These are phyloP conservation scores for Kockovaella imperatae DNA, from an alignment of 768 basidiomycete genomes.

Conservation along the genomic window DNA sequence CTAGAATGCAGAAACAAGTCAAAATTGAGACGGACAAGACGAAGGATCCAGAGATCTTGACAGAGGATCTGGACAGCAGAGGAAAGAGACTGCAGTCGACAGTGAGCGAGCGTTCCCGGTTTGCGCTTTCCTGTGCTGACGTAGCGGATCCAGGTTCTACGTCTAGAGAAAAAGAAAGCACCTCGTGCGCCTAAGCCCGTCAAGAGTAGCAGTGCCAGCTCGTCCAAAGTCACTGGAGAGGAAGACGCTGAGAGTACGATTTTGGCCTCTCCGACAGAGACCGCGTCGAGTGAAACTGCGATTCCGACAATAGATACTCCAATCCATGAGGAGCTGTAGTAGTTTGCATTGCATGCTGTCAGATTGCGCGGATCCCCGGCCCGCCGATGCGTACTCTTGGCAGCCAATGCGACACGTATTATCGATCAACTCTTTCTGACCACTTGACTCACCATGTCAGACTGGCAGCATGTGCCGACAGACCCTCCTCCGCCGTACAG, in stretches of 20 bases:
- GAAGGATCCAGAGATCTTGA: slow-evolving; percentile 70
- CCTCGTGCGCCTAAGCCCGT: slow-evolving; percentile 22
- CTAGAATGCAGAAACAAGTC: slow-evolving; percentile 75
- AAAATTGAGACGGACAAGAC: slow-evolving; percentile 58
- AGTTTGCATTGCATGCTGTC: neutral
- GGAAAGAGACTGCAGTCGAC: slow-evolving; percentile 72
- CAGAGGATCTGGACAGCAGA: slow-evolving; percentile 73
- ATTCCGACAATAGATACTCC: slow-evolving; percentile 4
- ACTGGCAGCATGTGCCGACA: too few relatives aligned
- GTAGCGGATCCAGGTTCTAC: slow-evolving; percentile 19
- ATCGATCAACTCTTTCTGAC: too few relatives aligned
- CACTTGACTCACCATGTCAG: too few relatives aligned
- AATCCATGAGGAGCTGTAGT: slow-evolving; percentile 21
- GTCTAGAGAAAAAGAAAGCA: slow-evolving; percentile 27
- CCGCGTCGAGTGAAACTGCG: slow-evolving; percentile 1
- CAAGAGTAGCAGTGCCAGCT: slow-evolving; percentile 10
- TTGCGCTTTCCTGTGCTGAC: neutral
- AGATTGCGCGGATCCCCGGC: too few relatives aligned
- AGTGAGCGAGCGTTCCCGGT: slow-evolving; percentile 20
- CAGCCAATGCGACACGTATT: too few relatives aligned
- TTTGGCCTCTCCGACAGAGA: slow-evolving; percentile 5
- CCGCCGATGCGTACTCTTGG: too few relatives aligned
- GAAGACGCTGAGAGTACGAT: neutral
- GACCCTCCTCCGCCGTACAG: too few relatives aligned
- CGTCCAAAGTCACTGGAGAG: neutral